phyloP scores from a whole-genome alignment of 1,284 basidiomycete species.

The Papiliotrema flavescens region DNA sequence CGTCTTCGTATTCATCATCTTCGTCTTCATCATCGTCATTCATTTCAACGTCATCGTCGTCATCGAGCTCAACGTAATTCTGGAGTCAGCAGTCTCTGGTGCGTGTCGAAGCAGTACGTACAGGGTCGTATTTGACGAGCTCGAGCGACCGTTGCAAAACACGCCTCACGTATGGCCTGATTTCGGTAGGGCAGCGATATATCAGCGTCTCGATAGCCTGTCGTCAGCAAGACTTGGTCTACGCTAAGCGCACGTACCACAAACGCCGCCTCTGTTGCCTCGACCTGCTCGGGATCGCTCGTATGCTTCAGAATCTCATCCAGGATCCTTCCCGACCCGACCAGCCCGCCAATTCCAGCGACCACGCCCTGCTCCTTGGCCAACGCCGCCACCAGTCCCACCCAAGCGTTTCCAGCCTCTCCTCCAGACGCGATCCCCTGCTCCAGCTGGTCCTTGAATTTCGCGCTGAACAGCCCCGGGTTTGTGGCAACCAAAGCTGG shows the following conservation, averaged over 20 bases:
- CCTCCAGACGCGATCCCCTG: conserved; percentile 22
- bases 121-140: conserved; percentile 90
- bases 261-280: conserved; percentile 43
- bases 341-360: conserved; percentile 7
- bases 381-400: conserved; percentile 30
- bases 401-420: conserved; percentile 32
- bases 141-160: conserved; percentile 68
- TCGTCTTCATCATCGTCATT: conserved; percentile 47
- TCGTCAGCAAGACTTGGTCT: not conserved
- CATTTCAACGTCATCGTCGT: conserved; percentile 45
- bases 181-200: conserved; percentile 75
- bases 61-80: conserved; percentile 75
- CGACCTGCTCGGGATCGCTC: conserved; percentile 29
- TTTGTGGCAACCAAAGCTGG: conserved; percentile 32
- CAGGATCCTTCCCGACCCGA: conserved; percentile 28
- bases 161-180: conserved; percentile 65
- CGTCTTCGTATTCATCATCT: conserved; percentile 62
- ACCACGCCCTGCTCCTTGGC: conserved; percentile 30
- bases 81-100: conserved; percentile 45
- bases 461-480: conserved; percentile 24
- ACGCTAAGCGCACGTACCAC: conserved; percentile 16
- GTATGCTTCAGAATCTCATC: conserved; percentile 28
- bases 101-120: conserved; percentile 45
- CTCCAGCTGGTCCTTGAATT: conserved; percentile 25
- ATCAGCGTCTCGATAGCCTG: conserved; percentile 81